Base-by-base conservation (phyloP, 176 grass and related monocot genomes). In the Thinopyrum elongatum region DNA sequence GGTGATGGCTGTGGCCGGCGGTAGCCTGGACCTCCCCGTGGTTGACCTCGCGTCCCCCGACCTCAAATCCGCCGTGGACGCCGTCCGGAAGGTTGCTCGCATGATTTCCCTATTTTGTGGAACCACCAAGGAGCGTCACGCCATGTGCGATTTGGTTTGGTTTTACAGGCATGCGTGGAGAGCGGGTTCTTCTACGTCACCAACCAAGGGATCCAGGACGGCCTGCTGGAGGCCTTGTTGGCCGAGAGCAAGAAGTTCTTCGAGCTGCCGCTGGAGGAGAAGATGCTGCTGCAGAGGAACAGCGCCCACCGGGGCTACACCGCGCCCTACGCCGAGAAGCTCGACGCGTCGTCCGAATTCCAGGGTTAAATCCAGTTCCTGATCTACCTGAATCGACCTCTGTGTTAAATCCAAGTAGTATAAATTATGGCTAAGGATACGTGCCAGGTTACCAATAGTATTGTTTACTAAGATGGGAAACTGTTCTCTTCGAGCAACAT, bases 151-250 rank as follows among this genome's bases (percentile, higher is more conserved):
- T 83, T 73, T 90, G 80, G 1, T 39, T 81, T 25, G 39, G 55
- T 69, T 49, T 26, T 29, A 10, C 72, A 98, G 96, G 93, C 93
- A 26, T 98, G 93, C 61, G 75, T 94, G 84, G 93, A 98, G 15
- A 91, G 83, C 69, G 96, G 93, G 7, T 98, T 98, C 86, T 95
- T 98, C 86, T 98, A 98, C 79, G 85, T 95, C 23, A 62, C 88
- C 72, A 94, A 92, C 89, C 91, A 95, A 62, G 93, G 93, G 39
- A 80, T 98, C 69, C 86, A 84, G 26, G 76, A 34, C 13, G 25
- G 8, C 10, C 42, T 88, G 35, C 36, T 94, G 64, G 61, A 66
- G 42, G 33, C 68, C 27, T 25, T 98, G 77, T 88, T 98, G 62
- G 70, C 33, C 66, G 88, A 95, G 88, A 95, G 91, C 93, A 87